These are phyloP conservation scores for Paecilomyces sp. DNA, from an alignment of 2,329 filamentous ascomycete genomes.

Conservation along the genomic window DNA sequence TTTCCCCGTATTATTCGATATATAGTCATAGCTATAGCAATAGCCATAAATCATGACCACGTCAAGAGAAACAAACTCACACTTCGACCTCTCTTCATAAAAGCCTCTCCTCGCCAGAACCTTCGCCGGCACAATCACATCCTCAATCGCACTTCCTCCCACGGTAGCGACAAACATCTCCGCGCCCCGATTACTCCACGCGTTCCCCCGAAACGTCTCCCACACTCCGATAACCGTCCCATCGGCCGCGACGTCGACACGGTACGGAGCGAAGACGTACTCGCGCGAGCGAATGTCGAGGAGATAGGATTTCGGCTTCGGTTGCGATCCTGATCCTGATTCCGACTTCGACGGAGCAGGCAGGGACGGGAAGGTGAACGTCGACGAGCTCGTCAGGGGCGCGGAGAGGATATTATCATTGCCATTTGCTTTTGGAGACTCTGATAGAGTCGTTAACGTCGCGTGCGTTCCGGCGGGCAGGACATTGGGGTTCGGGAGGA, in stretches of 20 bases:
- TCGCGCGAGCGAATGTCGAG: slow-evolving; percentile 71
- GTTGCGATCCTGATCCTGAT: slow-evolving; percentile 14
- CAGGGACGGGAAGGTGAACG: slow-evolving; percentile 70
- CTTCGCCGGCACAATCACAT: slow-evolving; percentile 54
- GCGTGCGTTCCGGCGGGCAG: slow-evolving; percentile 44
- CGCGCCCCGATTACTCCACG: slow-evolving; percentile 75
- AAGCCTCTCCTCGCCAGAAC: slow-evolving; percentile 62
- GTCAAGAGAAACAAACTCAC: slow-evolving; percentile 46
- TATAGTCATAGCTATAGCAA: background rate
- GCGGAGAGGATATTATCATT: slow-evolving; percentile 45
- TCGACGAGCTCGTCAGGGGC: slow-evolving; percentile 60
- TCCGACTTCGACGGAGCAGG: background rate
- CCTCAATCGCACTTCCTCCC: slow-evolving; percentile 21
- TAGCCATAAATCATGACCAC: background rate
- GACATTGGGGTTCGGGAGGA: slow-evolving; percentile 36
- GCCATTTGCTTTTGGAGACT: slow-evolving; percentile 27
- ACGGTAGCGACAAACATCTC: slow-evolving; percentile 36
- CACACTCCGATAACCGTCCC: slow-evolving; percentile 55
- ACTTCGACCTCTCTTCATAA: slow-evolving; percentile 67
- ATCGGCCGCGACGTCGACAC: slow-evolving; percentile 57
- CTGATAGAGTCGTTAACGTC: slow-evolving; percentile 40
- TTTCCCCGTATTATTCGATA: no score
- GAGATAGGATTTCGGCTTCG: slow-evolving; percentile 60
- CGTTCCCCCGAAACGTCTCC: slow-evolving; percentile 83
- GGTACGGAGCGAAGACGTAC: slow-evolving; percentile 68